Conservation (phyloP, 441 rosid genomes). For the Lepidium campestre region DNA sequence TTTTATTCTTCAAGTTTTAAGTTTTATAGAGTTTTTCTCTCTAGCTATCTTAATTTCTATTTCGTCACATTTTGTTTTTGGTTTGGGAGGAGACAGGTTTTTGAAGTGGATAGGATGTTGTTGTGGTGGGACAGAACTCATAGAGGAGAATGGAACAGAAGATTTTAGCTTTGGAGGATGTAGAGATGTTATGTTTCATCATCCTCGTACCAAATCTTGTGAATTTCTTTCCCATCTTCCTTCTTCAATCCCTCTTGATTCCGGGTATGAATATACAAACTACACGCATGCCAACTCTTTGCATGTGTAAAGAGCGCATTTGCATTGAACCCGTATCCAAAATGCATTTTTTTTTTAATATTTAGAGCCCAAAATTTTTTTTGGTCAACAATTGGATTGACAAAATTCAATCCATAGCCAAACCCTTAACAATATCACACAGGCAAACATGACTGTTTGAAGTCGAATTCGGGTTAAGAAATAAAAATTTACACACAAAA, state of each 20-base stretch:
- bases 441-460: no score
- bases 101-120: constrained; percentile 81
- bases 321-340: no score
- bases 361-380: no score
- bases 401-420: no score
- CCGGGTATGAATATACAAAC: constrained; percentile 39
- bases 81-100: constrained; percentile 36
- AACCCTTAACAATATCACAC: no score
- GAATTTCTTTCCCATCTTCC: constrained; percentile 65
- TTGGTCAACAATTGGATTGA: no score
- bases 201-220: constrained; percentile 61
- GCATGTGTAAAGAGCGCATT: no score
- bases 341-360: no score
- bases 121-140: constrained; percentile 55
- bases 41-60: not conserved
- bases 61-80: not conserved
- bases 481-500: no score
- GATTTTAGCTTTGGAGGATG: constrained; percentile 56
- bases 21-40: not conserved
- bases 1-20: not conserved
- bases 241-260: constrained; percentile 54
- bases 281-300: no score
- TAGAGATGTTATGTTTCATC: constrained; percentile 64
- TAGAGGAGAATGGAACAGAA: constrained; percentile 34
- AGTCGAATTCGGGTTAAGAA: no score